A percentile compares a stretch with the other conserved stretches of the same genome.
Conservation (phyloP, 2,329 filamentous ascomycete genomes). For the Cercospora citrullina region DNA sequence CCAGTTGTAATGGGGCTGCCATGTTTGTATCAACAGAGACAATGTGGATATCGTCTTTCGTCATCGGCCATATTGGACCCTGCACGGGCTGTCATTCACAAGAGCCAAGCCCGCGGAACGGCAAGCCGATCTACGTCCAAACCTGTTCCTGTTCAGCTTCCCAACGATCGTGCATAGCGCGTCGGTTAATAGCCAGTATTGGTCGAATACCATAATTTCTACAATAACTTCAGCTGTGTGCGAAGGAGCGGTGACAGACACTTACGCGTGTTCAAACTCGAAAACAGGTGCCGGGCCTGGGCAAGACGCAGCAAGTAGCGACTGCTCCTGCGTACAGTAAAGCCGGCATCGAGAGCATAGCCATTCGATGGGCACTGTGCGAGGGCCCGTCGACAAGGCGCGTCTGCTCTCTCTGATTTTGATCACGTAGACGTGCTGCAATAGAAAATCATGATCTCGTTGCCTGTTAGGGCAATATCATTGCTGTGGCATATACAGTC, state of each 20-base stretch:
- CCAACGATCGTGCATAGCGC: neutral
- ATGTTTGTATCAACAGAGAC: slow-evolving; percentile 2
- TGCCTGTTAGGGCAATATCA: neutral
- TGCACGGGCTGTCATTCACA: neutral
- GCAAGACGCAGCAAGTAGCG: neutral
- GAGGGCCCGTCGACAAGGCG: neutral
- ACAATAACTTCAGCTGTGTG: neutral
- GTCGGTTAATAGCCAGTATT: neutral
- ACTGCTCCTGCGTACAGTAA: neutral
- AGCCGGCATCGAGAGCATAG: neutral
- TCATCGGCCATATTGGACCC: neutral
- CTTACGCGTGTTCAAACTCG: neutral
- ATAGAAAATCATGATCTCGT: neutral
- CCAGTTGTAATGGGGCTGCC: neutral
- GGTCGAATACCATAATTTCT: neutral
- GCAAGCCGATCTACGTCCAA: neutral
- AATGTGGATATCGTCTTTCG: neutral
- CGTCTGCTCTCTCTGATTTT: neutral
- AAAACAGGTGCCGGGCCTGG: neutral
- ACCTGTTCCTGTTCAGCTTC: neutral
- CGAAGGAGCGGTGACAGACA: neutral
- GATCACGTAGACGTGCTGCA: neutral
- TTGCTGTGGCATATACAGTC: neutral
- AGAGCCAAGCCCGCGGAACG: neutral
- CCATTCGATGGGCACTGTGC: neutral